These are phyloP conservation scores for Globisporangium spinosum DNA, from an alignment of 352 stramenopile species.

Conservation along the genomic window DNA sequence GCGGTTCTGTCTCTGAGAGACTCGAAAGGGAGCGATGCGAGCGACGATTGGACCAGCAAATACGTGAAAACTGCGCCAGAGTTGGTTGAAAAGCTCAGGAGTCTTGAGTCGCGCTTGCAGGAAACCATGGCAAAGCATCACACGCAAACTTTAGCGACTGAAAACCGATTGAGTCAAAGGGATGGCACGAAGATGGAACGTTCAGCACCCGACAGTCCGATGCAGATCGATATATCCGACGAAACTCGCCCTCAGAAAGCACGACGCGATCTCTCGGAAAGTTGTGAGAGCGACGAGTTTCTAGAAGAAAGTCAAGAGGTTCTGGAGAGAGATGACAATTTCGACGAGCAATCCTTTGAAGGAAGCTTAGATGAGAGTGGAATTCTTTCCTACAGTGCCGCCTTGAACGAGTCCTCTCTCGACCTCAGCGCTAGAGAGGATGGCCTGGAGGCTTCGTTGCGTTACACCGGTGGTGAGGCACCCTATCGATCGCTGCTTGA, in stretches of 20 bases:
- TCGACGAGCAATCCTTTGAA: constrained; percentile 7
- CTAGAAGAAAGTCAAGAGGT: constrained; percentile 2
- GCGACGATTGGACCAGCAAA: constrained; percentile 35
- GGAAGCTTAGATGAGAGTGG: constrained; percentile 3
- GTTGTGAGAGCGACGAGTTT: constrained; percentile 4
- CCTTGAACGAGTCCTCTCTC: neutral
- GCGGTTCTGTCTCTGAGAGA: constrained; percentile 31
- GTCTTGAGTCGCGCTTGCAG: constrained; percentile 38
- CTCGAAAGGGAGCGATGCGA: constrained; percentile 7
- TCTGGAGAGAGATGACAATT: constrained; percentile 5
- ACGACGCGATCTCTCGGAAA: constrained; percentile 1
- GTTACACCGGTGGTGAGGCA: neutral
- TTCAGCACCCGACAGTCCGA: neutral
- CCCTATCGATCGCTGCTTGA: too few relatives aligned
- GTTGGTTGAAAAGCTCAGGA: constrained; percentile 41
- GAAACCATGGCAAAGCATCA: constrained; percentile 20
- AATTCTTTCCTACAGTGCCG: neutral
- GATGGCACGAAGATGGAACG: neutral
- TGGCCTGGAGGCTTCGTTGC: neutral
- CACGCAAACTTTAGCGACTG: neutral
- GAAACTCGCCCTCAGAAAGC: neutral
- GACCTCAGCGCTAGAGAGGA: neutral
- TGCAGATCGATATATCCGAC: neutral
- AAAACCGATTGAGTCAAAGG: neutral
- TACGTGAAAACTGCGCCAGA: constrained; percentile 48